A percentile compares a stretch with the other conserved stretches of the same genome.
phyloP scores from a whole-genome alignment of 2,329 filamentous ascomycete species.

The Calonectria crousiana region DNA sequence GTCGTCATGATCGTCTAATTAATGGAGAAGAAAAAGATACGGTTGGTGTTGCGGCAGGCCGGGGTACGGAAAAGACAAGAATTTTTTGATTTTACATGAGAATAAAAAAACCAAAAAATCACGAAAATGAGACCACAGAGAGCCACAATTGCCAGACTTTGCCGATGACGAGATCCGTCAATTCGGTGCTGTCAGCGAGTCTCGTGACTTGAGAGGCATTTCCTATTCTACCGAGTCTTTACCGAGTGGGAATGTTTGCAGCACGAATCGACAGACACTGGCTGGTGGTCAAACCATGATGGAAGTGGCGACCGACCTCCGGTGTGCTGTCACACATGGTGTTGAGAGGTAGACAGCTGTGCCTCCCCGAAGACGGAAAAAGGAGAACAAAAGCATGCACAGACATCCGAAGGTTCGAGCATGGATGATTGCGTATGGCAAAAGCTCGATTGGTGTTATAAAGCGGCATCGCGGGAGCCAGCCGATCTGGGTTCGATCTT shows the following conservation, averaged over 20 bases:
- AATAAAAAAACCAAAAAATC: slow-evolving; percentile 11
- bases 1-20: slow-evolving; percentile 42
- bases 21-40: slow-evolving; percentile 7
- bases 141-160: slow-evolving; percentile 27
- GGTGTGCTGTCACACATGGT: background rate
- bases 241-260: slow-evolving; percentile 25
- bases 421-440: background rate
- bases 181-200: slow-evolving; percentile 32
- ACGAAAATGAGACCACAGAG: background rate
- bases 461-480: background rate
- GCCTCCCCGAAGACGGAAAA: background rate
- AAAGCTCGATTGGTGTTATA: background rate
- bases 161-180: slow-evolving; percentile 31
- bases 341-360: no score
- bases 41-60: background rate
- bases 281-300: background rate
- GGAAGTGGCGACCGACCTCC: background rate
- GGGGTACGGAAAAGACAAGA: background rate
- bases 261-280: background rate
- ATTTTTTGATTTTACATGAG: background rate
- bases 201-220: slow-evolving; percentile 43
- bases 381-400: background rate
- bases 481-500: slow-evolving; percentile 9
- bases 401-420: background rate
- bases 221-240: slow-evolving; percentile 45